Evolutionary conservation across 305 asterid species (phyloP).

Genomic region (Fraxinus sp.): DNA sequence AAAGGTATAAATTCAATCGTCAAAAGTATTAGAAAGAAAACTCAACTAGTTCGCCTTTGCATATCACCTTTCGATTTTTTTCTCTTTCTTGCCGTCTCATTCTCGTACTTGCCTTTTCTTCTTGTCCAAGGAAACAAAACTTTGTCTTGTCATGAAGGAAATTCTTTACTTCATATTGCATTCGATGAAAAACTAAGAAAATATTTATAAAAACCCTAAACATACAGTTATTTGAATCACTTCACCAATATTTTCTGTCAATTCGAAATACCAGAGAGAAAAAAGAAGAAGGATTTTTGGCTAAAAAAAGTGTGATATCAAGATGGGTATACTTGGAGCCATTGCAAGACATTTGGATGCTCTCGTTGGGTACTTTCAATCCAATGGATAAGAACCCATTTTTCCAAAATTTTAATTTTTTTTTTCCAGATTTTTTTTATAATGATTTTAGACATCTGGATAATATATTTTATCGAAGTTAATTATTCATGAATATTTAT

Average conservation of each 20-base stretch:
- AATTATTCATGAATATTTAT: not conserved
- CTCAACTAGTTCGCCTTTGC: not conserved
- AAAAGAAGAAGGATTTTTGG: not conserved
- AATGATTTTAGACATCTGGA: not conserved
- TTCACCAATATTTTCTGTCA: not conserved
- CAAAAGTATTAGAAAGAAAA: not conserved
- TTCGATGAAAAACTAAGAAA: not conserved
- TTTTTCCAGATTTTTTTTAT: not conserved
- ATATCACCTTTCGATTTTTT: not conserved
- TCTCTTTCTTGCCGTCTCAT: constrained; percentile 8
- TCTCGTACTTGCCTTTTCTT: not conserved
- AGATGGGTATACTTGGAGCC: constrained; percentile 65
- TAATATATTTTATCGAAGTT: not conserved
- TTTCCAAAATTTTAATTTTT: not conserved
- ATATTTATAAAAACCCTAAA: constrained; percentile 8
- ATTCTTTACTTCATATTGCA: not conserved
- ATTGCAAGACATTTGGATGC: constrained; percentile 66
- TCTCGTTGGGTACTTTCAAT: constrained; percentile 55
- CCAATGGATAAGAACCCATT: not conserved
- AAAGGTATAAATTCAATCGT: not conserved
- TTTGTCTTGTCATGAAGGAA: not conserved
- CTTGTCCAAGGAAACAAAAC: not conserved
- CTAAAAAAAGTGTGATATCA: not conserved
- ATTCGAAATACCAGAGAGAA: not conserved
- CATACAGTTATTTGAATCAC: not conserved